Percentiles rank a stretch among this genome's conserved stretches.
Evolutionary conservation across 1,284 basidiomycete species (phyloP).

Genomic region (Earliella scabrosa): DNA sequence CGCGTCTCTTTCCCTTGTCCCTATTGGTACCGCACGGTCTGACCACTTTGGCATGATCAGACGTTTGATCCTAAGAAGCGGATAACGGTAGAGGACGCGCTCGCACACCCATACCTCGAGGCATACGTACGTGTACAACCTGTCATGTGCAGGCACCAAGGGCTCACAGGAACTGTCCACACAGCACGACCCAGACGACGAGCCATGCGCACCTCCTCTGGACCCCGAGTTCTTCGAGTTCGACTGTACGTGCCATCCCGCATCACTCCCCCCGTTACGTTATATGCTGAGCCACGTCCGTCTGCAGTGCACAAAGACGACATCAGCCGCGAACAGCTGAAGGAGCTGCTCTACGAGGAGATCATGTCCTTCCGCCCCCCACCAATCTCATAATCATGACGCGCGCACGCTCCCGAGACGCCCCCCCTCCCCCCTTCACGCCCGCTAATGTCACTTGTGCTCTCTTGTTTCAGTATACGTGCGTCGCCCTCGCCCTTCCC

Average conservation of each 20-base stretch:
- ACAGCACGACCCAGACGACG: slow-evolving; percentile 90
- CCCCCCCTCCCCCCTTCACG: slow-evolving; percentile 3
- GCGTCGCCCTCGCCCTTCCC: background rate
- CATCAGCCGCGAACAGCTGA: slow-evolving; percentile 84
- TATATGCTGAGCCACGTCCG: background rate
- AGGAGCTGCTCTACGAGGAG: slow-evolving; percentile 70
- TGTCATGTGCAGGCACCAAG: slow-evolving; percentile 10
- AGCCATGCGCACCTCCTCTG: slow-evolving; percentile 89
- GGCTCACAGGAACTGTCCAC: background rate
- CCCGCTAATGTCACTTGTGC: slow-evolving; percentile 12
- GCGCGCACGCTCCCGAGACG: background rate
- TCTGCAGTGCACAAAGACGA: slow-evolving; percentile 86
- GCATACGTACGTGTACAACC: slow-evolving; percentile 69
- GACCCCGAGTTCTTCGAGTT: slow-evolving; percentile 95
- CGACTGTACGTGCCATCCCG: slow-evolving; percentile 54
- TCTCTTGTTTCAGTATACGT: slow-evolving; percentile 22
- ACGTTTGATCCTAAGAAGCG: slow-evolving; percentile 95
- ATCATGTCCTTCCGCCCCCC: slow-evolving; percentile 80
- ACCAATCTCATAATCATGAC: slow-evolving; percentile 56
- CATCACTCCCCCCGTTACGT: background rate
- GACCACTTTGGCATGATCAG: slow-evolving; percentile 35
- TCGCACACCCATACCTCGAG: slow-evolving; percentile 90
- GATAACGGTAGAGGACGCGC: slow-evolving; percentile 89
- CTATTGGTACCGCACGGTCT: background rate
- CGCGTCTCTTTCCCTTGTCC: slow-evolving; percentile 34